Percentiles rank a stretch among this genome's conserved stretches.
Conservation (phyloP, 495 filamentous ascomycete genomes). For the Penicillium macrosclerotiorum region DNA sequence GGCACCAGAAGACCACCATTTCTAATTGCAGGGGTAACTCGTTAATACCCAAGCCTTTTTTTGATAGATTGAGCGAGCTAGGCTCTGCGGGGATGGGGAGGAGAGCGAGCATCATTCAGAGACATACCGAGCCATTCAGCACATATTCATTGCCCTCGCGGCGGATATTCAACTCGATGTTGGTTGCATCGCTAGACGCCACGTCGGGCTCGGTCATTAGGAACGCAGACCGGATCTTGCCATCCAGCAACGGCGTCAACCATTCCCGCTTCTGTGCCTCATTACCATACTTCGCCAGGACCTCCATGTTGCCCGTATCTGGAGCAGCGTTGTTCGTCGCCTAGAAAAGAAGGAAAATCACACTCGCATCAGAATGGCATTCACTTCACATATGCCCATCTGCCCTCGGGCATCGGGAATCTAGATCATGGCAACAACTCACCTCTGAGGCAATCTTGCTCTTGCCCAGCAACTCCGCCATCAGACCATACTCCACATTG, state of each 20-base stretch:
- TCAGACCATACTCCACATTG: slow-evolving; percentile 89
- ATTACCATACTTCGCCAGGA: slow-evolving; percentile 88
- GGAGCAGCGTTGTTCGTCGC: slow-evolving; percentile 90
- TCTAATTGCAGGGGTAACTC: slow-evolving; percentile 54
- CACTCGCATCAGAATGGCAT: not conserved
- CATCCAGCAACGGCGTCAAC: slow-evolving; percentile 80
- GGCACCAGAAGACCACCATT: slow-evolving; percentile 96
- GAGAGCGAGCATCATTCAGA: too few relatives aligned
- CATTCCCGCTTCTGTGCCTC: slow-evolving; percentile 86
- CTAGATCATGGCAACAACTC: slow-evolving; percentile 4
- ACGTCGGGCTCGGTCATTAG: slow-evolving; percentile 90
- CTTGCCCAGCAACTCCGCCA: slow-evolving; percentile 87
- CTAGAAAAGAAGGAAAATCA: slow-evolving; percentile 20
- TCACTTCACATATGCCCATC: not conserved
- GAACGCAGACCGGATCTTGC: slow-evolving; percentile 84
- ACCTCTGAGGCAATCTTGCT: slow-evolving; percentile 75
- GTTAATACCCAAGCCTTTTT: too few relatives aligned
- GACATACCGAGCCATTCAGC: slow-evolving; percentile 78
- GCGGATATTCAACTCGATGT: slow-evolving; percentile 79
- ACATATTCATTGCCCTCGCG: slow-evolving; percentile 80
- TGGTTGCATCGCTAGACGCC: slow-evolving; percentile 83
- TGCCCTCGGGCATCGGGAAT: not conserved
- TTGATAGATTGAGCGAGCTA: too few relatives aligned
- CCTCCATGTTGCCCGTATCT: slow-evolving; percentile 96
- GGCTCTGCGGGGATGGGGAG: too few relatives aligned